These are phyloP conservation scores for Rhizoclosmatium globosum DNA, from an alignment of 192 early-diverging fungal species.

Conservation along the genomic window DNA sequence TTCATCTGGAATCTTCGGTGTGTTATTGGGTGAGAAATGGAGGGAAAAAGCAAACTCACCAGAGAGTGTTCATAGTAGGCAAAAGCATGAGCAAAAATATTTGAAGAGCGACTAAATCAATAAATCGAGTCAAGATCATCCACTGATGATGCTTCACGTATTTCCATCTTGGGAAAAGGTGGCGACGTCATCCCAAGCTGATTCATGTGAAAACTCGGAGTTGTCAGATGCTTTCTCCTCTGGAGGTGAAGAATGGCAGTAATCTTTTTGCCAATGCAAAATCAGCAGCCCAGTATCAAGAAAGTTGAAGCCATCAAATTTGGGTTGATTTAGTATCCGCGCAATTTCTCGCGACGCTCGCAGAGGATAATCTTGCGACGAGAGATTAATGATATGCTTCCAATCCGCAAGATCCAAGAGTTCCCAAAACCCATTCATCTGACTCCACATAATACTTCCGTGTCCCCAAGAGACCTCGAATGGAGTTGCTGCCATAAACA, in stretches of 20 bases:
- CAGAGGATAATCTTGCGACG: constrained; percentile 54
- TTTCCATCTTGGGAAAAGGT: constrained; percentile 45
- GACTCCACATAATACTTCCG: constrained; percentile 52
- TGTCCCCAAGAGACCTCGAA: constrained; percentile 56
- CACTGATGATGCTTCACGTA: constrained; percentile 49
- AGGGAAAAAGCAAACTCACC: not conserved
- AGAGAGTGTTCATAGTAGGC: constrained; percentile 43
- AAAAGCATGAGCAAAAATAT: constrained; percentile 31
- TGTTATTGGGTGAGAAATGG: too few species aligned
- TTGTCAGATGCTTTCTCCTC: not conserved
- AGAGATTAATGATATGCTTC: constrained; percentile 60
- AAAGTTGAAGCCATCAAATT: constrained; percentile 38
- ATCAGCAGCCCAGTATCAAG: constrained; percentile 54
- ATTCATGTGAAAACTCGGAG: constrained; percentile 21
- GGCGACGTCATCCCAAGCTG: constrained; percentile 36
- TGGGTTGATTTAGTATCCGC: constrained; percentile 21
- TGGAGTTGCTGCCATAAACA: constrained; percentile 44
- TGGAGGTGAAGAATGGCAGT: not conserved
- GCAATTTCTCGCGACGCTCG: constrained; percentile 46
- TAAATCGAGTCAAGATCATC: constrained; percentile 44
- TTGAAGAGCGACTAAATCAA: constrained; percentile 33
- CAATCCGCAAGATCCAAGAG: constrained; percentile 62
- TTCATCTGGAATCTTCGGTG: constrained; percentile 46
- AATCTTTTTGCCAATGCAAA: constrained; percentile 11
- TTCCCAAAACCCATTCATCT: constrained; percentile 57